Evolutionary conservation across 768 basidiomycete genomes (phyloP).

Genomic region (Filobasidium wieringae): DNA sequence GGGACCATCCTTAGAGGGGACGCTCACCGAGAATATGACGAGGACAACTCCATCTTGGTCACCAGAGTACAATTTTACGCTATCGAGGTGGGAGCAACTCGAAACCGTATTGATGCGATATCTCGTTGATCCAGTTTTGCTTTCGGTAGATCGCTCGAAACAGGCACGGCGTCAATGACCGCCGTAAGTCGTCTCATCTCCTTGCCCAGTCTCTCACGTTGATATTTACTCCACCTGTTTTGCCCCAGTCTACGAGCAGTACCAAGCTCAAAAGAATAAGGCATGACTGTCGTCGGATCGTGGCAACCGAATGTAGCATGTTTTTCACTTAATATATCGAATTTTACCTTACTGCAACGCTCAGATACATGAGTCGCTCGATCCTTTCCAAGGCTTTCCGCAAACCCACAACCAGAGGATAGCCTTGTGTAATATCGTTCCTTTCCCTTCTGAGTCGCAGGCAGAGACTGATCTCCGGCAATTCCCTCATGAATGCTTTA

Average conservation of each 20-base stretch:
- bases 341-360: too few relatives aligned
- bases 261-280: slow-evolving; percentile 2
- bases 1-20: slow-evolving; percentile 84
- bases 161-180: slow-evolving; percentile 75
- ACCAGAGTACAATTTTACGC: slow-evolving; percentile 64
- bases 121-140: not conserved
- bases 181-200: not conserved
- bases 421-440: too few relatives aligned
- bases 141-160: slow-evolving; percentile 70
- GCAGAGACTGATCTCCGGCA: too few relatives aligned
- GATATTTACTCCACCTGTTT: not conserved
- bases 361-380: too few relatives aligned
- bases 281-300: too few relatives aligned
- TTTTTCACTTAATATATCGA: too few relatives aligned
- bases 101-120: not conserved
- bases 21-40: slow-evolving; percentile 65
- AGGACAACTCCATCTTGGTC: slow-evolving; percentile 93
- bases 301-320: too few relatives aligned
- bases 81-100: slow-evolving; percentile 52
- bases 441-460: too few relatives aligned
- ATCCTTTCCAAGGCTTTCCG: too few relatives aligned
- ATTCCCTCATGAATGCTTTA: too few relatives aligned
- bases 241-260: not conserved
- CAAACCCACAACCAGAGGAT: too few relatives aligned
- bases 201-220: not conserved